Conservation (phyloP, 2,329 filamentous ascomycete species). For the Fusarium robinianum region DNA sequence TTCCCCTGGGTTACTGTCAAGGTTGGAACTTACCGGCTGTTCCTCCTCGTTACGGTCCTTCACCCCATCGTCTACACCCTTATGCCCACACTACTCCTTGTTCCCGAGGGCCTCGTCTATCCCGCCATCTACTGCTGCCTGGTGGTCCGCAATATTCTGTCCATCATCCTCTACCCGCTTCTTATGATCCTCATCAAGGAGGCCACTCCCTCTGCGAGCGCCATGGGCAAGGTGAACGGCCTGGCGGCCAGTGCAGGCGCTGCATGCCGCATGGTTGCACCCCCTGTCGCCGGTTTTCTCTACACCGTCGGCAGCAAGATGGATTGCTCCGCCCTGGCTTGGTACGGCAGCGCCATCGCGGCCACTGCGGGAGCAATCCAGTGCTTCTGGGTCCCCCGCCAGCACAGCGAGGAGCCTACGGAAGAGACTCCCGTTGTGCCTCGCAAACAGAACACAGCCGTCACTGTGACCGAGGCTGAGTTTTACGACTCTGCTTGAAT, state of each 20-base stretch:
- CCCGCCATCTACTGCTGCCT: conserved; percentile 63
- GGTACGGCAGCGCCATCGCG: conserved; percentile 64
- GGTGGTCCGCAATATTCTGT: conserved; percentile 62
- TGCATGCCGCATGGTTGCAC: conserved; percentile 69
- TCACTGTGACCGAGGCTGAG: conserved; percentile 40
- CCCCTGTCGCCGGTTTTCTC: conserved; percentile 65
- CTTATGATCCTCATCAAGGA: conserved; percentile 71
- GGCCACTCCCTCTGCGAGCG: conserved; percentile 59
- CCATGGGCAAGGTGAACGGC: conserved; percentile 68
- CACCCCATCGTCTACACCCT: conserved; percentile 65
- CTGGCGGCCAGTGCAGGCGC: conserved; percentile 68
- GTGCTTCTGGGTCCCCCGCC: conserved; percentile 58
- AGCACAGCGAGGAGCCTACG: conserved; percentile 31
- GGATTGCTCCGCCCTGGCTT: conserved; percentile 64
- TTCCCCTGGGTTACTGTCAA: conserved; percentile 64
- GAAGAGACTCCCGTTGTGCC: conserved; percentile 38
- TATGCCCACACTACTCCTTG: conserved; percentile 61
- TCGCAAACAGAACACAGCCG: conserved; percentile 20
- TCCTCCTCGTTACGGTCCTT: conserved; percentile 61
- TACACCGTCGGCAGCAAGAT: conserved; percentile 64
- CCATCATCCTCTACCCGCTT: conserved; percentile 68
- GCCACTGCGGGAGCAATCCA: conserved; percentile 63
- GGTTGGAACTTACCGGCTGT: conserved; percentile 63
- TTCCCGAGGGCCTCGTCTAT: conserved; percentile 56
- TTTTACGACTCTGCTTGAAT: conserved; percentile 34